These are phyloP conservation scores for Aquanectria penicillioides DNA, from an alignment of 2,329 filamentous ascomycete genomes.

Conservation along the genomic window DNA sequence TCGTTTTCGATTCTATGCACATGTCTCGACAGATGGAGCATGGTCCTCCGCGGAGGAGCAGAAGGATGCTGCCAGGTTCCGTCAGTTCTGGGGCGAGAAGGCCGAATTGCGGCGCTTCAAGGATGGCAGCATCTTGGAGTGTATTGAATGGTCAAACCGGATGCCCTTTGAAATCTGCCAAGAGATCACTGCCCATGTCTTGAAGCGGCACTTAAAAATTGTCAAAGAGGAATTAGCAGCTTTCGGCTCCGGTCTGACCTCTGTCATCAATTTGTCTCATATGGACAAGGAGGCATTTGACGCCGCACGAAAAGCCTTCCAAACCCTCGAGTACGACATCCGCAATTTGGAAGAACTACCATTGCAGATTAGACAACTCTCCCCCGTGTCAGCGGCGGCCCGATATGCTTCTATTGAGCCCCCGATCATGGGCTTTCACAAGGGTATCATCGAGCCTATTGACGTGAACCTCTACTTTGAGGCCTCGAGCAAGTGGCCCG, in stretches of 20 bases:
- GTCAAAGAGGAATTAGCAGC: conserved; percentile 63
- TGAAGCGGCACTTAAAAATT: conserved; percentile 75
- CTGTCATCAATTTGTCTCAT: conserved; percentile 57
- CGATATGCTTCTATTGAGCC: conserved; percentile 74
- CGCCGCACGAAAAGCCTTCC: conserved; percentile 74
- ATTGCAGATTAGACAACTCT: conserved; percentile 84
- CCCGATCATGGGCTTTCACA: conserved; percentile 54
- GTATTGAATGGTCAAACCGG: conserved; percentile 82
- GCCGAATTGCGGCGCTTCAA: conserved; percentile 94
- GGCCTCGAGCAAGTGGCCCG: conserved; percentile 91
- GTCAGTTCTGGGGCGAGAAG: conserved; percentile 94
- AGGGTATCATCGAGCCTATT: conserved; percentile 64
- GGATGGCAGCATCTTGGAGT: conserved; percentile 93
- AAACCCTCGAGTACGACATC: conserved; percentile 78
- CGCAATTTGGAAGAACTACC: conserved; percentile 84
- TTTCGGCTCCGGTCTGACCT: conserved; percentile 61
- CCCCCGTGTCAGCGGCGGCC: conserved; percentile 75
- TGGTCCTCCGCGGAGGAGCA: conserved; percentile 89
- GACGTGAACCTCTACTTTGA: conserved; percentile 92
- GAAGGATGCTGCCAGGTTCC: conserved; percentile 82
- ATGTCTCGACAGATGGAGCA: conserved; percentile 84
- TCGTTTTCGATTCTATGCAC: conserved; percentile 78
- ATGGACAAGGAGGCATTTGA: conserved; percentile 71
- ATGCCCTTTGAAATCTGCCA: conserved; percentile 74
- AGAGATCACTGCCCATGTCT: conserved; percentile 80